These are phyloP conservation scores for Scheffersomyces amazonensis DNA, from an alignment of 805 yeast genomes.

Conservation along the genomic window DNA sequence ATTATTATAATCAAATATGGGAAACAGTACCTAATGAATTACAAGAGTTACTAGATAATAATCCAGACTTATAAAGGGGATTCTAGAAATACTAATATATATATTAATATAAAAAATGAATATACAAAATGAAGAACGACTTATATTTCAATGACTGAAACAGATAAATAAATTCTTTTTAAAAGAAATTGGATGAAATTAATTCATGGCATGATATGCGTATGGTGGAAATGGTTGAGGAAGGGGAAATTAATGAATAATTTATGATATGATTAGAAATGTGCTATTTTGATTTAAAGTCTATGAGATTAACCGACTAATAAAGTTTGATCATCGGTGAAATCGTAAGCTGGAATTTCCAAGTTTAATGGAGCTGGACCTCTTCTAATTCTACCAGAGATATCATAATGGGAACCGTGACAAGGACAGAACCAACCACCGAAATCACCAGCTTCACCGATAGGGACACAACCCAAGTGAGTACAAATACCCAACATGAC, in stretches of 20 bases:
- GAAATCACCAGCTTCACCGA: slow-evolving; percentile 98
- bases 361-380: slow-evolving; percentile 99
- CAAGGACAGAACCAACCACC: slow-evolving; percentile 99
- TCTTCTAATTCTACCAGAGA: slow-evolving; percentile 99
- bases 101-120: slow-evolving; percentile 1
- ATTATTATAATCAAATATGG: too few relatives aligned
- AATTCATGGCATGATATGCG: too few relatives aligned
- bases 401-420: slow-evolving; percentile 99
- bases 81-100: neutral
- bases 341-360: slow-evolving; percentile 91
- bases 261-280: too few relatives aligned
- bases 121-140: neutral
- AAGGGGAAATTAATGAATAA: too few relatives aligned
- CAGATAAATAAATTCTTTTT: neutral
- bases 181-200: too few relatives aligned
- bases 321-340: slow-evolving; percentile 73
- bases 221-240: too few relatives aligned
- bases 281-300: neutral
- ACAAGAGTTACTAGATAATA: slow-evolving; percentile 9
- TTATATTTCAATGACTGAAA: neutral
- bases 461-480: slow-evolving; percentile 99
- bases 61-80: slow-evolving; percentile 6
- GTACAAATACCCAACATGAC: slow-evolving; percentile 99
- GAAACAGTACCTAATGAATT: slow-evolving; percentile 31
- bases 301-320: slow-evolving; percentile 69